Percentiles rank a stretch among this genome's conserved stretches.
These are phyloP conservation scores for Barnettozyma pratensis DNA, from an alignment of 805 yeast species.

Conservation along the genomic window DNA sequence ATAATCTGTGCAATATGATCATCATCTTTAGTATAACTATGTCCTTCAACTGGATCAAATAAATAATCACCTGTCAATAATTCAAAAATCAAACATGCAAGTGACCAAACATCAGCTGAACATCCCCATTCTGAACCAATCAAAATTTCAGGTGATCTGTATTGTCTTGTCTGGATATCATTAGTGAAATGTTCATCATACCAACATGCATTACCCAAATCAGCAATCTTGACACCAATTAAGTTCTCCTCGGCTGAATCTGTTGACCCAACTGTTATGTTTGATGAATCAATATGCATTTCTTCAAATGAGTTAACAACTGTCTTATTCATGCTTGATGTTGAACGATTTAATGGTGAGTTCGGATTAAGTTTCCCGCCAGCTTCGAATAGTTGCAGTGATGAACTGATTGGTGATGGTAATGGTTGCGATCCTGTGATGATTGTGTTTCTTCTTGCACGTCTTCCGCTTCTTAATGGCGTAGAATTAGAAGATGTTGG, in stretches of 20 bases:
- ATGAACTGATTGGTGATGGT: slow-evolving; percentile 77
- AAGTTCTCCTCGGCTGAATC: slow-evolving; percentile 35
- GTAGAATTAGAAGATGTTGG: slow-evolving; percentile 20
- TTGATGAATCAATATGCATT: slow-evolving; percentile 10
- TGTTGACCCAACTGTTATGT: background rate
- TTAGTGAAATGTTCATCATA: slow-evolving; percentile 59
- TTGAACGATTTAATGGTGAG: slow-evolving; percentile 12
- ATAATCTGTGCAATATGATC: slow-evolving; percentile 96
- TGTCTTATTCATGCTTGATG: slow-evolving; percentile 9
- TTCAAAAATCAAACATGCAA: slow-evolving; percentile 88
- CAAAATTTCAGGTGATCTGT: slow-evolving; percentile 83
- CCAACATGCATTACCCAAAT: slow-evolving; percentile 74
- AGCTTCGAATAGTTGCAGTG: slow-evolving; percentile 18
- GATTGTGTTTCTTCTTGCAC: slow-evolving; percentile 67
- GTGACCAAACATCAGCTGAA: slow-evolving; percentile 93
- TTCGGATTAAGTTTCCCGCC: slow-evolving; percentile 12
- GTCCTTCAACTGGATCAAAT: slow-evolving; percentile 80
- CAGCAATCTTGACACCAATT: slow-evolving; percentile 84
- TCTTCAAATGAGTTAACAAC: slow-evolving; percentile 10
- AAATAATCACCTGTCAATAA: slow-evolving; percentile 89
- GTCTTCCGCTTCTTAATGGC: slow-evolving; percentile 28
- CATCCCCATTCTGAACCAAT: slow-evolving; percentile 91
- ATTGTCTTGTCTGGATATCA: slow-evolving; percentile 68
- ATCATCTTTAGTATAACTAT: slow-evolving; percentile 79
- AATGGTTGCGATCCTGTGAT: slow-evolving; percentile 91